These are phyloP conservation scores for Curvularia verruculosa DNA, from an alignment of 2,329 filamentous ascomycete genomes.

Conservation along the genomic window DNA sequence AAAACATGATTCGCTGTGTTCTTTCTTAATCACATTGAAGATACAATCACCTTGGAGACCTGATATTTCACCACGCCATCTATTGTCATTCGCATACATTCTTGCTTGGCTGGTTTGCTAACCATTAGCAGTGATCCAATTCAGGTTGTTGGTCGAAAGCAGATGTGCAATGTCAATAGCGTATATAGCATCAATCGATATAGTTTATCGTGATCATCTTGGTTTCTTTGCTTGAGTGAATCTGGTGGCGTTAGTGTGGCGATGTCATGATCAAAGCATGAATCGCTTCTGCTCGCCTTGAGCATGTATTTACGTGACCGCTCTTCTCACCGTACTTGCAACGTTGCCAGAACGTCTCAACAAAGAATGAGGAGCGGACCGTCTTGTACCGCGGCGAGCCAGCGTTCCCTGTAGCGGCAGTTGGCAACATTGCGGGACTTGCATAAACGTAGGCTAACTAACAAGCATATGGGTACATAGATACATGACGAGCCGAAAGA, in stretches of 20 bases:
- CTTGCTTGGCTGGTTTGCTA: conserved; percentile 11
- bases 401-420: conserved; percentile 15
- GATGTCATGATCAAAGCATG: not conserved
- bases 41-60: conserved; percentile 71
- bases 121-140: conserved; percentile 9
- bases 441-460: no score
- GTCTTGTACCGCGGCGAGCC: conserved; percentile 4
- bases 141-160: not conserved
- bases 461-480: no score
- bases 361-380: conserved; percentile 1
- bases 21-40: conserved; percentile 67
- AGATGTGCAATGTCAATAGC: conserved; percentile 1
- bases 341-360: conserved; percentile 7
- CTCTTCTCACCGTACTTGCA: conserved; percentile 20
- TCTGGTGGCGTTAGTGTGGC: not conserved
- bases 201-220: not conserved
- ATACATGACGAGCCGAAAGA: not conserved
- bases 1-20: conserved; percentile 65
- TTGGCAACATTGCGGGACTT: conserved; percentile 10
- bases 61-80: conserved; percentile 49
- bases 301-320: conserved; percentile 17
- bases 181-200: conserved; percentile 12
- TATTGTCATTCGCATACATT: not conserved
- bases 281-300: not conserved
- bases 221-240: not conserved